Evolutionary conservation across 805 yeast genomes (phyloP), one percentile per base, ranked within the genome.

Genomic region (Priceomyces haplophilus): DNA sequence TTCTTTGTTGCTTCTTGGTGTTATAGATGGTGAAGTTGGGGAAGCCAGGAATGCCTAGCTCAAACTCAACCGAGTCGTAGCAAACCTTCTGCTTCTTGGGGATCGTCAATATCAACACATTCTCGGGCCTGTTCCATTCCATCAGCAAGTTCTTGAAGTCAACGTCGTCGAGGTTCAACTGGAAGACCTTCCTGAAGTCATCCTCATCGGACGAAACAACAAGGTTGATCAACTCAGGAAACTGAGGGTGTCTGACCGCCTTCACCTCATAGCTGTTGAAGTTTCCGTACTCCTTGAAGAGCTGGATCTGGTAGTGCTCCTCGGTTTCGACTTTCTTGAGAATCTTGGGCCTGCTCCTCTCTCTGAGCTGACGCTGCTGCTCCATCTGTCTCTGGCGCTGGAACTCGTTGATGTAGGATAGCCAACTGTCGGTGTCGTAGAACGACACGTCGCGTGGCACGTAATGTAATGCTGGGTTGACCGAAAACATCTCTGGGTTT

Each of bases 281-380:
- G 49, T 60, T 49, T 7, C 73, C 72, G 30, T 44, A 53, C 25
- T 52, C 48, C 48, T 68, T 67, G 47, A 55, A 62, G 39, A 69
- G 61, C 43, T 67, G 69, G 32, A 67, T 58, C 45, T 67, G 70
- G 44, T 57, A 65, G 7, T 43, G 49, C 38, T 61, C 62, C 27
- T 64, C 70, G 11, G 60, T 50, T 46, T 69, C 75, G 8, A 64
- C 49, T 44, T 61, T 60, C 52, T 62, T 67, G 33, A 67, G 50
- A n/a, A 66, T 59, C 45, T 56, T 61, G 3, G 71, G 64, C 33
- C 44, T 51, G 13, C 49, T 31, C 24, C 20, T 24, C 24, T 35
- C 43, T 12, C 20, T 30, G 10, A 17, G 33, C 21, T 39, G 39
- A 17, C 29, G 17, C 27, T 34, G 43, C 12, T 18, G 27, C 5